Evolutionary conservation across 768 basidiomycete genomes (phyloP).

Genomic region (Mycena filopes): DNA sequence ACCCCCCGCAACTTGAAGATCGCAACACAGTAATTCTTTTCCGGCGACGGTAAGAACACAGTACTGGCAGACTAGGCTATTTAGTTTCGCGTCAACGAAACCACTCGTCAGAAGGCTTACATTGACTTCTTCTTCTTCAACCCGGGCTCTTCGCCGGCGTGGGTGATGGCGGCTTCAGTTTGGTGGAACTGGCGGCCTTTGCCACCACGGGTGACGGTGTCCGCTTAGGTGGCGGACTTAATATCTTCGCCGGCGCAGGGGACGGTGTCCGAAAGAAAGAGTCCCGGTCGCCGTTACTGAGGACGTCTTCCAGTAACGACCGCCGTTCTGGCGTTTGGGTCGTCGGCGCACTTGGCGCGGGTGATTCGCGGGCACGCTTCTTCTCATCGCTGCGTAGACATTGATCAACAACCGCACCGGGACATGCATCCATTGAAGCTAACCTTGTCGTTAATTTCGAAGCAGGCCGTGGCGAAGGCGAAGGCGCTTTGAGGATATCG

Average conservation of each 20-base stretch:
- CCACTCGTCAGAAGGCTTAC: constrained; percentile 40
- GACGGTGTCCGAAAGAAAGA: constrained; percentile 25
- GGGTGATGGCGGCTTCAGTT: constrained; percentile 23
- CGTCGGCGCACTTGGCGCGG: constrained; percentile 12
- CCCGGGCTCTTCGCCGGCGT: constrained; percentile 42
- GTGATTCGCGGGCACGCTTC: constrained; percentile 12
- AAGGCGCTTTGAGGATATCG: constrained; percentile 13
- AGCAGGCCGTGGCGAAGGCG: constrained; percentile 30
- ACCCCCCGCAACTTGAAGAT: constrained; percentile 62
- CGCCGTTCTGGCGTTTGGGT: constrained; percentile 23
- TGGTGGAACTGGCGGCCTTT: constrained; percentile 31
- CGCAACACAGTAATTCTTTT: constrained; percentile 60
- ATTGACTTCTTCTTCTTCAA: constrained; percentile 54
- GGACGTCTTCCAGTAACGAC: constrained; percentile 29
- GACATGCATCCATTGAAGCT: constrained; percentile 3
- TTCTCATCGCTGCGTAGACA: neutral
- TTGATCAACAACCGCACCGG: neutral
- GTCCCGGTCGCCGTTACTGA: constrained; percentile 19
- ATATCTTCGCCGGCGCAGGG: constrained; percentile 36
- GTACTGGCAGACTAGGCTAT: constrained; percentile 46
- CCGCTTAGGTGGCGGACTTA: constrained; percentile 8
- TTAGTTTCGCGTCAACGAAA: too few species aligned
- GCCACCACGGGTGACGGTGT: constrained; percentile 31
- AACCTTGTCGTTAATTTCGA: constrained; percentile 31
- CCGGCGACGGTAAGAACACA: constrained; percentile 55